Conservation (phyloP, 2,329 filamentous ascomycete genomes). For the Biscogniauxia mediterranea region DNA sequence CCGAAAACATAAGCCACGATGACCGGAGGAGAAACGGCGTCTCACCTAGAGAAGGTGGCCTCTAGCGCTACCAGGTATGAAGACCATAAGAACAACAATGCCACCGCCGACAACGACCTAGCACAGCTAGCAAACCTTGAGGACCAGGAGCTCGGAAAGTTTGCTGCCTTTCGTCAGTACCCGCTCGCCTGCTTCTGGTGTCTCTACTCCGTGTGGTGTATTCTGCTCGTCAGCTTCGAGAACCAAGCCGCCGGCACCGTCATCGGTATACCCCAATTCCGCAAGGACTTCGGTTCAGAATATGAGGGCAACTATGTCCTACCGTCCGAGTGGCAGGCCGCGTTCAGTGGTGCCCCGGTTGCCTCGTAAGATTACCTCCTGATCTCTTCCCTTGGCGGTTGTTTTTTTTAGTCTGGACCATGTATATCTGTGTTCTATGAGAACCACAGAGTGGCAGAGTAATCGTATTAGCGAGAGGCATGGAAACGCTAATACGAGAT, state of each 20-base stretch:
- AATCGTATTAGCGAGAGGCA: neutral
- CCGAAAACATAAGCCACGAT: neutral
- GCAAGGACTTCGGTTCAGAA: neutral
- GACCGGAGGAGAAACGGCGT: neutral
- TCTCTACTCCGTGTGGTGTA: neutral
- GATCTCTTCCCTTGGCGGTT: too few species aligned
- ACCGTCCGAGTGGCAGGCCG: neutral
- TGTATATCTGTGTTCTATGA: too few species aligned
- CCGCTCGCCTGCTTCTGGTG: neutral
- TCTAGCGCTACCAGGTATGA: neutral
- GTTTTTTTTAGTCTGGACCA: too few species aligned
- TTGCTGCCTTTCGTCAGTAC: neutral
- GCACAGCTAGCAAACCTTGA: neutral
- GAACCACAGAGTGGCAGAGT: too few species aligned
- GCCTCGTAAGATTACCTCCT: neutral
- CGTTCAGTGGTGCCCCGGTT: neutral
- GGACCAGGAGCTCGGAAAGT: neutral
- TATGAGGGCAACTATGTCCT: neutral
- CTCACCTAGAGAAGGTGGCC: neutral
- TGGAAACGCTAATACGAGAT: neutral
- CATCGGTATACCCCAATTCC: neutral
- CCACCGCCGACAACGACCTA: neutral
- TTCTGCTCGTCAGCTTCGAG: neutral
- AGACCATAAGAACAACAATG: neutral
- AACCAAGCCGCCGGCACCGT: neutral